phyloP scores from a whole-genome alignment of 345 rosid genomes.

The Boechera stricta region DNA sequence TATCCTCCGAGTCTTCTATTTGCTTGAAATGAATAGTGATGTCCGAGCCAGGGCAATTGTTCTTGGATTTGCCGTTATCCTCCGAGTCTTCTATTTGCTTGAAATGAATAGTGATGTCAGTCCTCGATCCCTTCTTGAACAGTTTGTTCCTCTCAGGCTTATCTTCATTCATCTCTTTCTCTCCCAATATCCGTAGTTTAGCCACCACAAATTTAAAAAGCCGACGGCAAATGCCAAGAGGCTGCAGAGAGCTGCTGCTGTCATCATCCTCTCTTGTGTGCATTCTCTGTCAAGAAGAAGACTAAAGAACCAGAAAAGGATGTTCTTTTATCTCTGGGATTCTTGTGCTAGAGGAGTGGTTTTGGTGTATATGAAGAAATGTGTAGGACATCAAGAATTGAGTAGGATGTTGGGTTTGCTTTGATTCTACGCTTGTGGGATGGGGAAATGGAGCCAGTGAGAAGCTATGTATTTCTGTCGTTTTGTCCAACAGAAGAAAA shows the following conservation, averaged over 20 bases:
- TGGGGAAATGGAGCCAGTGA: conserved; percentile 30
- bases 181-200: conserved; percentile 34
- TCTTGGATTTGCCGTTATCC: conserved; percentile 20
- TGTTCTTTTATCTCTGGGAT: conserved; percentile 25
- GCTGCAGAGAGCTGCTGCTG: conserved; percentile 29
- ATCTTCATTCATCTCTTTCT: conserved; percentile 30
- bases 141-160: conserved; percentile 34
- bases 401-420: conserved; percentile 29
- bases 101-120: conserved; percentile 43
- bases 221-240: conserved; percentile 36
- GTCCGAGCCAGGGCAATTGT: conserved; percentile 28
- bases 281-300: conserved; percentile 39
- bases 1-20: conserved; percentile 39
- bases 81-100: conserved; percentile 44
- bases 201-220: conserved; percentile 38
- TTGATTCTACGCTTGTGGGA: conserved; percentile 40
- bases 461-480: conserved; percentile 12
- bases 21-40: conserved; percentile 45
- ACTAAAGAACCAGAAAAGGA: conserved; percentile 6
- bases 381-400: conserved; percentile 6
- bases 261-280: conserved; percentile 24
- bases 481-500: background rate
- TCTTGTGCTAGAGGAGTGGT: conserved; percentile 21
- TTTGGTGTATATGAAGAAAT: conserved; percentile 30
- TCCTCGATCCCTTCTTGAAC: conserved; percentile 36